Base-by-base conservation (phyloP, 2,329 filamentous ascomycete species). In the Exophiala sp. region DNA sequence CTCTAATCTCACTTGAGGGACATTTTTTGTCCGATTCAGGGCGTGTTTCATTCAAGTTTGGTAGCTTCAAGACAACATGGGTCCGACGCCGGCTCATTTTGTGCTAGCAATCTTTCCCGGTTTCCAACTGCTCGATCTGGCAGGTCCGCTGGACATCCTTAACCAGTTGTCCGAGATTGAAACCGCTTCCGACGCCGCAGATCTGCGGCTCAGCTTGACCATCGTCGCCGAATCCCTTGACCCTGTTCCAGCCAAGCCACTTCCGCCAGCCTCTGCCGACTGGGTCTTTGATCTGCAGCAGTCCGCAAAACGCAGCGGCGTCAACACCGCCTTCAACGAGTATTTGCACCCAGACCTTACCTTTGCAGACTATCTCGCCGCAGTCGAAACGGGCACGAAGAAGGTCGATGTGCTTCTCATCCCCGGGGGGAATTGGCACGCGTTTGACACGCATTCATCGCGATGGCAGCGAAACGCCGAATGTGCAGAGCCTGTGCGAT, bases 331-430 rank as follows among this genome's bases (percentile, higher is more conserved):
- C 2, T 66, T 66, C 46, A 62, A 63, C 19, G 65, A 75, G 48
- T 58, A 58, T 27, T 62, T 75, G 32, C 55, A 74, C 2, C 74
- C 75, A 2, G 77, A 76, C 5, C 73, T 76, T 60, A 84, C 80
- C 0, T 61, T 50, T 35, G 50, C 34, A 1, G 46, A 56, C 2
- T 54, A 40, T 13, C 38, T 56, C 7, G 23, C 44, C 22, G 48
- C 51, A 9, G 23, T 43, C 27, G 41, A 21, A 9, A 43, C 40
- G 21, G 35, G 35, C n/a, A 18, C 24, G 35, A 11, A 22, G n/a
- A 24, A 21, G 13, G 46, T 57, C 11, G 80, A 85, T 38, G 77
- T 85, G 2, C 70, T 87, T 16, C 64, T 88, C n/a, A 65, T 87
- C 6, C 83, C n/a, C 83, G 0, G 83, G 84, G 1, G 82, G 83